Evolutionary conservation across 2,329 filamentous ascomycete species (phyloP).

Genomic region (Chlorencoelia australis): DNA sequence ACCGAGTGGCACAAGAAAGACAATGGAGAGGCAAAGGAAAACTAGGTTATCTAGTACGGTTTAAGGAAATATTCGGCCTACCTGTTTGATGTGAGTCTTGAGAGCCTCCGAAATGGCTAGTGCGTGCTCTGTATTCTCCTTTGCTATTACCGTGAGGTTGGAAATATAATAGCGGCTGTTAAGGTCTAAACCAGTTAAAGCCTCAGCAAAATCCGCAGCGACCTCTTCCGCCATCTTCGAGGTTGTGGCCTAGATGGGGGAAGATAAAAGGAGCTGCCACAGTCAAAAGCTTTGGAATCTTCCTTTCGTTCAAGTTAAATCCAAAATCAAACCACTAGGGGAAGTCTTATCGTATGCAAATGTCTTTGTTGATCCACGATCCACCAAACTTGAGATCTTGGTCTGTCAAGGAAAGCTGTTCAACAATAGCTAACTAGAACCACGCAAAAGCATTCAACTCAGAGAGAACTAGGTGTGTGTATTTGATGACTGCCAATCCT

Average conservation of each 20-base stretch:
- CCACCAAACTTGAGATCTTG: slow-evolving; percentile 19
- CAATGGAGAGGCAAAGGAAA: slow-evolving; percentile 17
- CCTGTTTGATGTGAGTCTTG: slow-evolving; percentile 88
- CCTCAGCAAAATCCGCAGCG: slow-evolving; percentile 88
- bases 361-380: slow-evolving; percentile 19
- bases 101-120: slow-evolving; percentile 84
- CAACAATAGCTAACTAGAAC: slow-evolving; percentile 28
- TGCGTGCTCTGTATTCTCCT: slow-evolving; percentile 94
- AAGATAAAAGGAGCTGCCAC: too few relatives aligned
- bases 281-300: too few relatives aligned
- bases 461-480: slow-evolving; percentile 29
- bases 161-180: slow-evolving; percentile 95
- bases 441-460: slow-evolving; percentile 28
- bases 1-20: too few relatives aligned
- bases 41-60: slow-evolving; percentile 13
- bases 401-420: slow-evolving; percentile 20
- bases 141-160: slow-evolving; percentile 93
- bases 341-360: too few relatives aligned
- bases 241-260: too few relatives aligned
- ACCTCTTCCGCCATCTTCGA: slow-evolving; percentile 83
- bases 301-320: too few relatives aligned
- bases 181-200: slow-evolving; percentile 79
- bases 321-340: too few relatives aligned
- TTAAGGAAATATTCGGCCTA: slow-evolving; percentile 43
- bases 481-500: slow-evolving; percentile 27